Conservation (phyloP, 2,329 filamentous ascomycete species). For the Aspergillus ruber region DNA sequence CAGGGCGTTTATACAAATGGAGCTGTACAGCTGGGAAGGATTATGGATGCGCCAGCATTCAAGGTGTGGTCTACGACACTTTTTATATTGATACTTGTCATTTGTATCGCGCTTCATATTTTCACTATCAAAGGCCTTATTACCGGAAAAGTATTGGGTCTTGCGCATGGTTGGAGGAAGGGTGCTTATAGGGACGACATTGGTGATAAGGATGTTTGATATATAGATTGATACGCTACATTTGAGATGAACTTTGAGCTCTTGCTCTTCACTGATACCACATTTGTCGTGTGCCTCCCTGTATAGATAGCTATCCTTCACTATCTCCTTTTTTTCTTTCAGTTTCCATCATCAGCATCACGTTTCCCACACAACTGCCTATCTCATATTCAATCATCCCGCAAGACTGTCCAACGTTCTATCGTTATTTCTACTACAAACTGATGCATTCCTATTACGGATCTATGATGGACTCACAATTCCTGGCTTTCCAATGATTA, state of each 20-base stretch:
- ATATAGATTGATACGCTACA: background rate
- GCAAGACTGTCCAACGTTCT: too few species aligned
- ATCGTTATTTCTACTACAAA: too few species aligned
- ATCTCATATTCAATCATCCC: too few species aligned
- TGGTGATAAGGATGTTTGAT: background rate
- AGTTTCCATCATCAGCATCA: too few species aligned
- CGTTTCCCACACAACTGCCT: too few species aligned
- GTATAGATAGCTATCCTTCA: too few species aligned
- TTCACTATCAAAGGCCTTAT: constrained; percentile 27
- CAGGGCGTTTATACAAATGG: constrained; percentile 37
- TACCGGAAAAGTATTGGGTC: constrained; percentile 23
- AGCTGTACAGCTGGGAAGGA: constrained; percentile 30
- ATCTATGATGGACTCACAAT: background rate
- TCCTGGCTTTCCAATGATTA: background rate
- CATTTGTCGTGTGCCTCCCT: too few species aligned
- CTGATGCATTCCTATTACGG: too few species aligned
- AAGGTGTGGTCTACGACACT: constrained; percentile 33
- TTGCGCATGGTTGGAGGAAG: constrained; percentile 21
- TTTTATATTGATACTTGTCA: constrained; percentile 27
- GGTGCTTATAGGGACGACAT: background rate
- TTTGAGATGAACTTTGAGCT: too few species aligned
- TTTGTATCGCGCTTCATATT: constrained; percentile 24
- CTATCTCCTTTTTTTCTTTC: too few species aligned
- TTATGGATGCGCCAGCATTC: constrained; percentile 35
- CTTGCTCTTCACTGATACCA: too few species aligned